Conservation (phyloP, 305 asterid genomes). For the Salvia sclarea region DNA sequence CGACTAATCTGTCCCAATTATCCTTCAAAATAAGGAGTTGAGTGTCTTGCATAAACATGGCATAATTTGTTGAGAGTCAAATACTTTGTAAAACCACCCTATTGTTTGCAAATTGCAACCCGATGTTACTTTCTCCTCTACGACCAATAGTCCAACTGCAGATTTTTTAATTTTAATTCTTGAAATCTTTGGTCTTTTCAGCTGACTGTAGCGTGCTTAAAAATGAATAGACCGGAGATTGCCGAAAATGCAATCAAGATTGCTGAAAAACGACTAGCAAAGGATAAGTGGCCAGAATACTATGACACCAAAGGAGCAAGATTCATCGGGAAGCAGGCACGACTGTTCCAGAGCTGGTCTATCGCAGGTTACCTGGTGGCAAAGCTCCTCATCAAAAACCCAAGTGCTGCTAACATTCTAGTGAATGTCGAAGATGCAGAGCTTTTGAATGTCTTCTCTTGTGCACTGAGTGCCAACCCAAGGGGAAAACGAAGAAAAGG, state of each 20-base stretch:
- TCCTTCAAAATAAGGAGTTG: background rate
- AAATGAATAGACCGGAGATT: constrained; percentile 82
- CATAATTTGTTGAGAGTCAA: background rate
- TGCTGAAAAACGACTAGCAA: constrained; percentile 64
- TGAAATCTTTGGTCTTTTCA: constrained; percentile 38
- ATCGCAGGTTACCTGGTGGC: constrained; percentile 90
- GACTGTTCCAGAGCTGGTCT: constrained; percentile 87
- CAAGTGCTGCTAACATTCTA: constrained; percentile 71
- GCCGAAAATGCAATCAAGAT: constrained; percentile 80
- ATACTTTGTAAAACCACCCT: background rate
- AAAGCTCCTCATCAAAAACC: constrained; percentile 73
- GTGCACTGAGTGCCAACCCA: constrained; percentile 58
- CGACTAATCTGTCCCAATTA: background rate
- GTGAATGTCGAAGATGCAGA: constrained; percentile 73
- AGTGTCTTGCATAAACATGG: constrained; percentile 6
- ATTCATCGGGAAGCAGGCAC: constrained; percentile 91
- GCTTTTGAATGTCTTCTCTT: constrained; percentile 66
- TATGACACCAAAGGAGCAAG: constrained; percentile 89
- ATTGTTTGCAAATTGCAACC: no score
- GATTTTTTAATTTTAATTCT: background rate
- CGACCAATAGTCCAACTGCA: background rate
- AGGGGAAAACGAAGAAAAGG: constrained; percentile 72
- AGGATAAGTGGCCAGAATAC: constrained; percentile 93
- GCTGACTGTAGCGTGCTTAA: constrained; percentile 90
- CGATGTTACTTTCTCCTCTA: no score